phyloP scores from a whole-genome alignment of 306 rosid genomes.

The Oxytropis ochrocephala region DNA sequence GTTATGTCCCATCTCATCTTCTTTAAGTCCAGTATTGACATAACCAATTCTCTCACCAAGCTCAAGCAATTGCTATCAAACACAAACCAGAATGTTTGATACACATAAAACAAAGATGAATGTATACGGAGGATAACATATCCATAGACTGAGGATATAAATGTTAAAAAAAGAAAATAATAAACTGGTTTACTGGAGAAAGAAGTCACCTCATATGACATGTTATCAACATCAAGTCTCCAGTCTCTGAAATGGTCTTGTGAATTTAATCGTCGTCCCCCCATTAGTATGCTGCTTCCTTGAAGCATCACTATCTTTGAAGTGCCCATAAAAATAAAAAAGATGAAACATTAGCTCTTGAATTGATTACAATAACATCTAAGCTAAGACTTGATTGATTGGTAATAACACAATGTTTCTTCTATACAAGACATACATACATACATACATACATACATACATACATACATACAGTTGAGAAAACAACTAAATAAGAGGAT shows the following conservation, averaged over 20 bases:
- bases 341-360: slow-evolving; percentile 1
- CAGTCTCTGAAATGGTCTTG: slow-evolving; percentile 65
- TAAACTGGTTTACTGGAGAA: not conserved
- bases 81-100: slow-evolving; percentile 8
- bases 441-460: too few species aligned
- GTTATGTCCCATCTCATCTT: slow-evolving; percentile 56
- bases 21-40: slow-evolving; percentile 83
- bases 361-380: not conserved
- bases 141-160: not conserved
- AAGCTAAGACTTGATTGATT: not conserved
- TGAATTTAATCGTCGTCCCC: slow-evolving; percentile 55
- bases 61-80: slow-evolving; percentile 74
- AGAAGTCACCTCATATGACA: slow-evolving; percentile 98
- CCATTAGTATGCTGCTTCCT: slow-evolving; percentile 62
- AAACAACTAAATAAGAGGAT: not conserved
- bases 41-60: slow-evolving; percentile 84
- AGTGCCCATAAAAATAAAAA: slow-evolving; percentile 4
- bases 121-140: not conserved
- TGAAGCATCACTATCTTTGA: slow-evolving; percentile 76
- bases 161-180: not conserved
- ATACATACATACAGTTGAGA: not conserved
- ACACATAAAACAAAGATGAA: not conserved
- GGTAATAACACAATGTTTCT: not conserved
- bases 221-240: slow-evolving; percentile 93
- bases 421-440: not conserved